Percentiles rank a stretch among this genome's conserved stretches.
phyloP scores from a whole-genome alignment of 352 stramenopile species.

The Phytophthora niederhauseri region DNA sequence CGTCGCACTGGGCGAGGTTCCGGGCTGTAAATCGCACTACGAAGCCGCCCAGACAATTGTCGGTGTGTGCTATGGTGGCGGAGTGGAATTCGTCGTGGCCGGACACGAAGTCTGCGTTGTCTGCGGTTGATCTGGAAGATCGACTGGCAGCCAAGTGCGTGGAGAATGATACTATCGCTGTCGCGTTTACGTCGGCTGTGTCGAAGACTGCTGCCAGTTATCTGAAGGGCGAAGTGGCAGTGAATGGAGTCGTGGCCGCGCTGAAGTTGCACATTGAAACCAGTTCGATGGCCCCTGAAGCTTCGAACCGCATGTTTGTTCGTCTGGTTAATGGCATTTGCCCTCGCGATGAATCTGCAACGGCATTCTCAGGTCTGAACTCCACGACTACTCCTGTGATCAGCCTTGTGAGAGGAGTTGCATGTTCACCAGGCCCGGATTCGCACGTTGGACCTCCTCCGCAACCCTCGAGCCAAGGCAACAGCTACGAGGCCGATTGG shows the following conservation, averaged over 20 bases:
- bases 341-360: background rate
- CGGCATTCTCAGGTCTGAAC: background rate
- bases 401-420: background rate
- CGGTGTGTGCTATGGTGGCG: conserved; percentile 33
- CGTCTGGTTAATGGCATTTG: conserved; percentile 32
- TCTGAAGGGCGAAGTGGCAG: conserved; percentile 26
- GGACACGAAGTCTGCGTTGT: conserved; percentile 9
- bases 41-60: background rate
- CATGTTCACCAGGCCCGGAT: background rate
- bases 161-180: conserved; percentile 35
- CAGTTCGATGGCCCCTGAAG: conserved; percentile 12
- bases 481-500: conserved; percentile 2
- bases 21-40: conserved; percentile 7
- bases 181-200: conserved; percentile 35
- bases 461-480: conserved; percentile 4
- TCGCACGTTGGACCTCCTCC: background rate
- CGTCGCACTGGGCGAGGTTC: conserved; percentile 42
- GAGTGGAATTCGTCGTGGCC: conserved; percentile 35
- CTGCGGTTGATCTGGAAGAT: conserved; percentile 22
- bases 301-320: conserved; percentile 39
- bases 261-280: conserved; percentile 26
- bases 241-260: conserved; percentile 21
- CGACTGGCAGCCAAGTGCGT: conserved; percentile 19
- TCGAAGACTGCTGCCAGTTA: conserved; percentile 14
- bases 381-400: background rate